Conservation (phyloP, 2,329 filamentous ascomycete species). For the Microcera coccophila region DNA sequence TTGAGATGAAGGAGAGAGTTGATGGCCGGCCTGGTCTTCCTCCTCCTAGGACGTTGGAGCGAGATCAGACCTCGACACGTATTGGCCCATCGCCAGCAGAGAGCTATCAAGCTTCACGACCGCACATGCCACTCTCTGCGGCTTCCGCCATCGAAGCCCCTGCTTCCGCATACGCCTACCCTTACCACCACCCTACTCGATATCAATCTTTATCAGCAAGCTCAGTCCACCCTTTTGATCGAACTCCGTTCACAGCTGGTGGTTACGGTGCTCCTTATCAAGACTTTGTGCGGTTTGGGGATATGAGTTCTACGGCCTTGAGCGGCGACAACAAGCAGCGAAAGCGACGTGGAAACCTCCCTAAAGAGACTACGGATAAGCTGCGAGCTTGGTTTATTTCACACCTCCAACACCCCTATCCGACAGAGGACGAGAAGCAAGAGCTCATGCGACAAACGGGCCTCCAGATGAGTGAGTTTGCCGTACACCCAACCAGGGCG, state of each 20-base stretch:
- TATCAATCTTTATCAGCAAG: conserved; percentile 46
- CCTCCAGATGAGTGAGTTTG: conserved; percentile 69
- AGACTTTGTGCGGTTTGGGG: conserved; percentile 42
- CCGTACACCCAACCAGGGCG: background rate
- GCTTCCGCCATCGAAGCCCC: conserved; percentile 31
- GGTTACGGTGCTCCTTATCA: conserved; percentile 40
- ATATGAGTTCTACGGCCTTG: conserved; percentile 37
- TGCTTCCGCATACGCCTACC: conserved; percentile 33
- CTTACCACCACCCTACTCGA: conserved; percentile 42
- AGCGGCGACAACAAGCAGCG: conserved; percentile 48
- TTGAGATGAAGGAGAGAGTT: conserved; percentile 34
- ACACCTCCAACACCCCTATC: conserved; percentile 79
- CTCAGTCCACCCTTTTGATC: conserved; percentile 41
- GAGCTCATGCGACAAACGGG: conserved; percentile 72
- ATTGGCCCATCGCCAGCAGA: conserved; percentile 32
- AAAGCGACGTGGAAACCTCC: conserved; percentile 76
- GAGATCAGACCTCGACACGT: conserved; percentile 29
- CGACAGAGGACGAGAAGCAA: conserved; percentile 83
- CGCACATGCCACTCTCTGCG: conserved; percentile 21
- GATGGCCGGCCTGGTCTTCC: conserved; percentile 38
- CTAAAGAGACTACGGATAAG: conserved; percentile 84
- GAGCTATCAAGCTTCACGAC: conserved; percentile 32
- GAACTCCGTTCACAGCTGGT: conserved; percentile 41
- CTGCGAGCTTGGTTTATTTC: conserved; percentile 74
- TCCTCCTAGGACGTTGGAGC: conserved; percentile 35